phyloP scores from a whole-genome alignment of 164 flowering plant species.

The Chloranthus sessilifolius region DNA sequence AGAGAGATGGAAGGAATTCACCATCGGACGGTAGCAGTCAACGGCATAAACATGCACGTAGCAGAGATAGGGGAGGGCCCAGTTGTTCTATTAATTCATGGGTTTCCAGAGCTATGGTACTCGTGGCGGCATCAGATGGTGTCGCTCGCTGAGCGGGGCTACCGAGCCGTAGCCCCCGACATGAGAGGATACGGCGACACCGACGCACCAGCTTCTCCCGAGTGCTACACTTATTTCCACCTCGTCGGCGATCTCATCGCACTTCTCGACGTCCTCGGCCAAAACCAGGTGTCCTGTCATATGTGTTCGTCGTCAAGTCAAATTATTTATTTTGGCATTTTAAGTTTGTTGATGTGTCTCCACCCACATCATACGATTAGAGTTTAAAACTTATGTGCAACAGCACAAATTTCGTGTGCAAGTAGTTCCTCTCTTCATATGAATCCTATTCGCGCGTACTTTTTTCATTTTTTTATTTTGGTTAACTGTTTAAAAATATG shows the following conservation, averaged over 20 bases:
- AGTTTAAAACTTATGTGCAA: no score
- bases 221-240: constrained; percentile 41
- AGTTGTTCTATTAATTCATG: constrained; percentile 30
- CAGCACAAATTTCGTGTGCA: no score
- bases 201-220: constrained; percentile 32
- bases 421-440: no score
- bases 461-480: no score
- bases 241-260: constrained; percentile 65
- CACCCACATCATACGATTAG: no score
- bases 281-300: constrained; percentile 16
- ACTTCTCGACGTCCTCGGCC: constrained; percentile 50
- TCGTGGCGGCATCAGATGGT: constrained; percentile 42
- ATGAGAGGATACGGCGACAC: constrained; percentile 50
- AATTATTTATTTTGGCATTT: no score
- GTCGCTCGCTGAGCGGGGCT: constrained; percentile 27
- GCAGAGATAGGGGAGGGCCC: constrained; percentile 39
- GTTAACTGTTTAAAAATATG: no score
- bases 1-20: constrained; percentile 8
- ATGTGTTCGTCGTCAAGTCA: no score
- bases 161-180: constrained; percentile 49
- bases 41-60: constrained; percentile 44
- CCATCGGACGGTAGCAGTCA: constrained; percentile 20
- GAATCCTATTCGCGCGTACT: no score
- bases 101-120: constrained; percentile 45
- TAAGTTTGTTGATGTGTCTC: no score